Percentiles rank a stretch among this genome's conserved stretches.
phyloP scores from a whole-genome alignment of 192 early-diverging fungal genomes.

The Spizellomyces sp. region DNA sequence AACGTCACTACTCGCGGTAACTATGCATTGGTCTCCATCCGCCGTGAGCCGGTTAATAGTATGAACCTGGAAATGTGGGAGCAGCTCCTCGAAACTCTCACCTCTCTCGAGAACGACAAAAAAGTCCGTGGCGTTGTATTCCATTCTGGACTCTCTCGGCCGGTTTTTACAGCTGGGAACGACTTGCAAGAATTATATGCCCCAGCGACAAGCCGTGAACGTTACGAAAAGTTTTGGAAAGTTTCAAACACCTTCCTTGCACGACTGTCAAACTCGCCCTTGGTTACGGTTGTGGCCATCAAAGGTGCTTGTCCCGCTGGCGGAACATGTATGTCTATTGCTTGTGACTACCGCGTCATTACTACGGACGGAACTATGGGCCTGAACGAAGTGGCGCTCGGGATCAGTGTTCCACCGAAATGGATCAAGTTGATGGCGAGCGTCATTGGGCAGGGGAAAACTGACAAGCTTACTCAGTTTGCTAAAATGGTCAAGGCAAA shows the following conservation, averaged over 20 bases:
- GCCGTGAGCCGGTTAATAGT: slow-evolving; percentile 43
- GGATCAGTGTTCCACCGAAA: slow-evolving; percentile 43
- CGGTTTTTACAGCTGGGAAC: slow-evolving; percentile 56
- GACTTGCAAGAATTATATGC: slow-evolving; percentile 48
- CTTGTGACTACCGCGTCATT: slow-evolving; percentile 48
- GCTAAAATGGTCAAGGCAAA: slow-evolving; percentile 40
- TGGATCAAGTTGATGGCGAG: slow-evolving; percentile 47
- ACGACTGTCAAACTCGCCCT: slow-evolving; percentile 33
- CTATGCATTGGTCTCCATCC: slow-evolving; percentile 21
- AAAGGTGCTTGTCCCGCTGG: slow-evolving; percentile 53
- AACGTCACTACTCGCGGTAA: too few species aligned
- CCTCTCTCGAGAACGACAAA: slow-evolving; percentile 27
- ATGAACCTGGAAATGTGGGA: slow-evolving; percentile 42
- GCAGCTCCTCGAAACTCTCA: slow-evolving; percentile 36
- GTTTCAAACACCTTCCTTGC: slow-evolving; percentile 47
- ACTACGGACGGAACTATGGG: slow-evolving; percentile 35
- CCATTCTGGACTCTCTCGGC: slow-evolving; percentile 38
- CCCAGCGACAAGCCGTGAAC: slow-evolving; percentile 35
- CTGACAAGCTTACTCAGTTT: slow-evolving; percentile 37
- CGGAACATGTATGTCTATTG: slow-evolving; percentile 42
- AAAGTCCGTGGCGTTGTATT: slow-evolving; percentile 45
- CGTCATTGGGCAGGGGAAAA: slow-evolving; percentile 38
- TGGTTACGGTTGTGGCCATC: slow-evolving; percentile 45
- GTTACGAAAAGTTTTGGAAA: slow-evolving; percentile 46
- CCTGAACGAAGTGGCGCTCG: slow-evolving; percentile 41